These are phyloP conservation scores for Suillus placidus DNA, from an alignment of 768 basidiomycete genomes.

Conservation along the genomic window DNA sequence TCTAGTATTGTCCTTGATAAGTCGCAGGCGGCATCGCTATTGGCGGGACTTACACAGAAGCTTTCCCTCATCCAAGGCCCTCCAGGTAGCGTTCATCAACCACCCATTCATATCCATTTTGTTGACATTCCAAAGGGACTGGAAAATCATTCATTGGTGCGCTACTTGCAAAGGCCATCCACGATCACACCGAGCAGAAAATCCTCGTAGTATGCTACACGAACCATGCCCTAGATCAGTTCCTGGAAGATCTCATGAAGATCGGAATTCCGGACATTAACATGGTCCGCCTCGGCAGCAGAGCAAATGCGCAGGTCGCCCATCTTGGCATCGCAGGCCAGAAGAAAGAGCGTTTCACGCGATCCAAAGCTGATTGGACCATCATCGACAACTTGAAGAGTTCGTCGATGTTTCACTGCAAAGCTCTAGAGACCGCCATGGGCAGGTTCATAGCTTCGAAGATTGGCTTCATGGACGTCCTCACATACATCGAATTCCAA, in stretches of 20 bases:
- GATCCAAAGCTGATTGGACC: conserved; percentile 40
- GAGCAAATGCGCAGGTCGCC: conserved; percentile 51
- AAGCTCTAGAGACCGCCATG: conserved; percentile 34
- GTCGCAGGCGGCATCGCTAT: conserved; percentile 48
- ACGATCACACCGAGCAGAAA: conserved; percentile 46
- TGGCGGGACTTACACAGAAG: conserved; percentile 55
- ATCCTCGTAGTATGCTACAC: conserved; percentile 76
- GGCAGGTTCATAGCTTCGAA: conserved; percentile 26
- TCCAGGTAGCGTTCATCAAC: conserved; percentile 50
- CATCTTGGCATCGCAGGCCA: conserved; percentile 44
- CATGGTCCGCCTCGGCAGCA: conserved; percentile 63
- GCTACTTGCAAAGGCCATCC: conserved; percentile 60
- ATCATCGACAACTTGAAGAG: conserved; percentile 45
- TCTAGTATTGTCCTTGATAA: conserved; percentile 51
- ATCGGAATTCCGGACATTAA: conserved; percentile 53
- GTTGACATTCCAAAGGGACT: conserved; percentile 48
- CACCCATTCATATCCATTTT: neutral
- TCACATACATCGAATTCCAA: conserved; percentile 56
- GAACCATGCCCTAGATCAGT: conserved; percentile 75
- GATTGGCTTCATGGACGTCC: conserved; percentile 33
- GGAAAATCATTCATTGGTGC: conserved; percentile 78
- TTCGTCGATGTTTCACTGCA: conserved; percentile 11
- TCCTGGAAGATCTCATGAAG: conserved; percentile 61
- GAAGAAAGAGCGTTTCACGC: conserved; percentile 19
- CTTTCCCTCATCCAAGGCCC: conserved; percentile 73